A percentile compares a stretch with the other conserved stretches of the same genome.
Conservation (phyloP, 2,329 filamentous ascomycete species). For the Fusarium sp. region DNA sequence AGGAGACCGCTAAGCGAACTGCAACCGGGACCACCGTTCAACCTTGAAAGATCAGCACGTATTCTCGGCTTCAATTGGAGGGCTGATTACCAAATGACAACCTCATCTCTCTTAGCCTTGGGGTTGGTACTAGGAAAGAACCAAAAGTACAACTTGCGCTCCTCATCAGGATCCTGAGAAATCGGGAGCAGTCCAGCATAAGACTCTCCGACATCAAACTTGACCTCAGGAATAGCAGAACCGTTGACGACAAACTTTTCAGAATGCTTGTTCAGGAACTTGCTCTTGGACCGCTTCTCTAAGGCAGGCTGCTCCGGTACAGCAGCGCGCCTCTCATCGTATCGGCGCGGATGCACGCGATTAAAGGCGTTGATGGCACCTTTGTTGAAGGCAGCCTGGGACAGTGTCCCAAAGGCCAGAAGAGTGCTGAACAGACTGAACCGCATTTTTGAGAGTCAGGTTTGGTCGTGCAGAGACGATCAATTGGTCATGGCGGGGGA, state of each 20-base stretch:
- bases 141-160: conserved; percentile 69
- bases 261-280: conserved; percentile 33
- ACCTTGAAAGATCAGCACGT: conserved; percentile 56
- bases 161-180: conserved; percentile 56
- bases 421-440: conserved; percentile 35
- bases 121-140: conserved; percentile 68
- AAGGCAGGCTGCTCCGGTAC: neutral
- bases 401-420: conserved; percentile 33
- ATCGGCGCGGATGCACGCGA: conserved; percentile 7
- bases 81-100: conserved; percentile 70
- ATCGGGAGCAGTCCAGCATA: conserved; percentile 71
- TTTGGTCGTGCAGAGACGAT: neutral
- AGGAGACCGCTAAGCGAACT: conserved; percentile 55
- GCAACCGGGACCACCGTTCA: conserved; percentile 42
- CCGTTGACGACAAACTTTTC: conserved; percentile 69
- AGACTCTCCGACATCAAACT: conserved; percentile 73
- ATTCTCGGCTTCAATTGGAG: no score
- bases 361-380: conserved; percentile 34
- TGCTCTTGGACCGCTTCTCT: conserved; percentile 20
- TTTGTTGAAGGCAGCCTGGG: conserved; percentile 37
- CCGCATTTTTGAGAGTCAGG: conserved; percentile 14
- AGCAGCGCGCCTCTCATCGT: conserved; percentile 16
- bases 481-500: neutral
- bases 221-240: conserved; percentile 69
- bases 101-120: conserved; percentile 58